Percentiles rank a stretch among this genome's conserved stretches.
These are phyloP conservation scores for Vickermania spadyakhi DNA, from an alignment of 208 protist species.

Conservation along the genomic window DNA sequence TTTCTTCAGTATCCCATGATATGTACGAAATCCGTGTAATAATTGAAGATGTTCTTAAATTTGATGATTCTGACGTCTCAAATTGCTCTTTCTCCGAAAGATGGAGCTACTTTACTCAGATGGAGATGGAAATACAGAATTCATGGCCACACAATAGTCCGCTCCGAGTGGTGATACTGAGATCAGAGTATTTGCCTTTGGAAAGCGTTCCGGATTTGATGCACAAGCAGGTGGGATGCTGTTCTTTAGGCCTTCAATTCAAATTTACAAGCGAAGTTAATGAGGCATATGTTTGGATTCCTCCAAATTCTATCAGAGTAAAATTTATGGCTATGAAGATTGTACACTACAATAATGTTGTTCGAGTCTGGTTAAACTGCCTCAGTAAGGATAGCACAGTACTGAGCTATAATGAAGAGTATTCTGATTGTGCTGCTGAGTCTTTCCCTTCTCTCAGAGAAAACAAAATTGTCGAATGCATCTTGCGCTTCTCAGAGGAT, in stretches of 20 bases:
- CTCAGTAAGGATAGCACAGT: constrained; percentile 17
- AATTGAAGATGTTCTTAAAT: constrained; percentile 64
- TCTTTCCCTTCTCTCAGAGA: constrained; percentile 29
- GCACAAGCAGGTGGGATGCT: constrained; percentile 10
- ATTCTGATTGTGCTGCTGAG: constrained; percentile 42
- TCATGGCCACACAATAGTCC: constrained; percentile 54
- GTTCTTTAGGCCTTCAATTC: constrained; percentile 47
- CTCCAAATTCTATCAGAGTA: constrained; percentile 32
- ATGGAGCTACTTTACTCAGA: constrained; percentile 38
- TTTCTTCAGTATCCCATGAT: constrained; percentile 44
- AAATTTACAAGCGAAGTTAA: constrained; percentile 38
- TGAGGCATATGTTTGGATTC: constrained; percentile 28
- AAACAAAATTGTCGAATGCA: constrained; percentile 49
- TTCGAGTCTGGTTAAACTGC: constrained; percentile 28
- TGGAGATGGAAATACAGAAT: constrained; percentile 48
- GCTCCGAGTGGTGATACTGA: constrained; percentile 45
- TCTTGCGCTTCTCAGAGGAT: constrained; percentile 51
- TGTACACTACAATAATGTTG: constrained; percentile 9
- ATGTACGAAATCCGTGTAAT: constrained; percentile 57
- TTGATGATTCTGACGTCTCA: constrained; percentile 44
- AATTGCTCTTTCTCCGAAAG: constrained; percentile 44
- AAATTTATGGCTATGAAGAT: constrained; percentile 30
- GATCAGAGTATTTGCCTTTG: constrained; percentile 31
- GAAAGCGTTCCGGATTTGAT: constrained; percentile 13
- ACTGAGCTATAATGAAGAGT: constrained; percentile 56